Base-by-base conservation (phyloP, 805 yeast genomes). In the Jamesozyma piceae region DNA sequence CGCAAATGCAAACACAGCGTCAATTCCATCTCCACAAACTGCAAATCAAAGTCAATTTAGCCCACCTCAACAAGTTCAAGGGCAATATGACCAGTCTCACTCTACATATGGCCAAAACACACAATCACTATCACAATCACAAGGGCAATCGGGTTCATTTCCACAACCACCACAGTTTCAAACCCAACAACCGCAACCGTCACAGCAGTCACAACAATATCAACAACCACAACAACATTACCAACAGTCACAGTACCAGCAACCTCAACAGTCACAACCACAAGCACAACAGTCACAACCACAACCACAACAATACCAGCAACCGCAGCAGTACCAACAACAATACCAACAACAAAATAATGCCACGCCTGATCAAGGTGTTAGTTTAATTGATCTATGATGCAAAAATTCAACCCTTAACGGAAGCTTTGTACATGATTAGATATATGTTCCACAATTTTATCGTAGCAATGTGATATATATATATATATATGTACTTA, bases 341-440 rank as follows among this genome's bases (percentile, higher is more conserved):
- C 21, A 17, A 18, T n/a, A n/a, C n/a, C n/a, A n/a, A n/a, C 45
- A 47, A 60, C 45, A 50, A 35, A 53, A 49, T 38, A 50, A 47
- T 34, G 38, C 48, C 22, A 19, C 43, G 14, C 53, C 61, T 3
- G 62, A 57, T 37, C 62, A 57, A 44, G 55, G 58, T 24, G 39
- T 53, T 18, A 56, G 57, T 40, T 50, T 60, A 44, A 60, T 60
- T 35, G 64, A 60, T 40, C 40, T 60, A 34, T 60, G 42, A 45
- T 17, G 22, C 13, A 14, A 29, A 24, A 24, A 24, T 24, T 24
- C 28, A 24, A 11, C 11, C 10, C 28, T 24, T 24, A 24, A 24
- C 11, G 28, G 6, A 24, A 8, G 11, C 10, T 24, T 8, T 24
- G 11, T 24, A 24, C 11, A 11, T 11, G 17, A 29, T 6, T 29